Base-by-base conservation (phyloP, 164 flowering plant species). In the Nelumbo lutea region DNA sequence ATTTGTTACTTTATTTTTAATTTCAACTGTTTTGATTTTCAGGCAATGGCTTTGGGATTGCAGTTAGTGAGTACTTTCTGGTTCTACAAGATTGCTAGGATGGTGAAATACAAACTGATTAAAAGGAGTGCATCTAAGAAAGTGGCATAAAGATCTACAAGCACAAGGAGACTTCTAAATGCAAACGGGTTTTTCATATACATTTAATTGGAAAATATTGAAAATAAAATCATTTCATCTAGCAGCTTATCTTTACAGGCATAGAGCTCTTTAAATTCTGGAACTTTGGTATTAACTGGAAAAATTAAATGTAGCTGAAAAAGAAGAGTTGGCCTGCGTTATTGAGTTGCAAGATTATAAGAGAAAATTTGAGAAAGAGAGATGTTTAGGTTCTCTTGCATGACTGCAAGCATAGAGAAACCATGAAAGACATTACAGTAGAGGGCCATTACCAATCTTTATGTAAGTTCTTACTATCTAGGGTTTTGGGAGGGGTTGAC, bases 31-130 rank as follows among this genome's bases (percentile, higher is more conserved):
- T 51, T 15, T 38, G 60, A 5, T 70, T 65, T 72, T 7, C 84
- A 93, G 98, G 89, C 85, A 40, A 94, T 88, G 96, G 96, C 85
- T 1, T 6, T 83, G 73, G 94, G 93, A 42, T 77, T 94, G 77
- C 95, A 87, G 82, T 78, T 90, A 42, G 95, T 94, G 45, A 86
- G 96, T 73, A 84, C 88, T 5, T 94, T 84, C 79, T 94, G 98
- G 98, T 88, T 94, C 80, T 94, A 81, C 86, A 94, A 91, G 77
- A 91, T 94, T 61, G 86, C 75, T 1, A 83, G 86, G 77, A 94
- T 94, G 98, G 83, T 91, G 46, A 82, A 64, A 59, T 84, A 83
- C 84, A 93, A 91, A 73, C 62, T 90, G 40, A 64, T 40, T 1
- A 87, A 77, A 72, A 83, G 88, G 67, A 70, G 70, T 55, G 44